phyloP scores from a whole-genome alignment of 306 rosid genomes.

The Pterocarpus santalinus region DNA sequence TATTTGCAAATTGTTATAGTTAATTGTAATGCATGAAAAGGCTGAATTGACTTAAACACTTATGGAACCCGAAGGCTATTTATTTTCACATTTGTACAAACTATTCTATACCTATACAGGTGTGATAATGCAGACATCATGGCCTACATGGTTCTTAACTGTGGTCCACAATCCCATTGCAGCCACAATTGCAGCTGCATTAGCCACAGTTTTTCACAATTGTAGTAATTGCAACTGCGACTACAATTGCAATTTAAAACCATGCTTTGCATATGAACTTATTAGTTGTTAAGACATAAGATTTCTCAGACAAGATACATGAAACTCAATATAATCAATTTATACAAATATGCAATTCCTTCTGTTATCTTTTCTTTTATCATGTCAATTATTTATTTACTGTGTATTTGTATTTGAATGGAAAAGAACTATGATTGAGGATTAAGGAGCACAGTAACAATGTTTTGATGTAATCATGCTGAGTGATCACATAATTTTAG shows the following conservation, averaged over 20 bases:
- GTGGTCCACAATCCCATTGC: no score
- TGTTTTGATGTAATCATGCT: constrained; percentile 6
- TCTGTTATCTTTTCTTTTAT: neutral
- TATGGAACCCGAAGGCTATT: no score
- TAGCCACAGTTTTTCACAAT: no score
- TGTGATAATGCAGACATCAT: no score
- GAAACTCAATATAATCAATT: neutral
- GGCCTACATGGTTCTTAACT: no score
- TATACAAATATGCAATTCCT: neutral
- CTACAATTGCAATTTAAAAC: no score
- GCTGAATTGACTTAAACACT: no score
- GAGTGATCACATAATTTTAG: neutral
- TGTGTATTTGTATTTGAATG: neutral
- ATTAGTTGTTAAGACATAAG: neutral
- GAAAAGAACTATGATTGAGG: neutral
- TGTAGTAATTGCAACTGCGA: no score
- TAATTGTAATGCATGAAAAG: neutral
- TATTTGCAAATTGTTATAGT: neutral
- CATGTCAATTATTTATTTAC: constrained; percentile 26
- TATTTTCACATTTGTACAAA: no score
- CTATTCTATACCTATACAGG: no score
- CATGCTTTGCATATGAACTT: no score
- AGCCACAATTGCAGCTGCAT: no score
- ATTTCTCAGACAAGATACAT: neutral
- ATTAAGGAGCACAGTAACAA: constrained; percentile 1